phyloP scores from a whole-genome alignment of 2,329 filamentous ascomycete species.

The Anthostomella pinea region DNA sequence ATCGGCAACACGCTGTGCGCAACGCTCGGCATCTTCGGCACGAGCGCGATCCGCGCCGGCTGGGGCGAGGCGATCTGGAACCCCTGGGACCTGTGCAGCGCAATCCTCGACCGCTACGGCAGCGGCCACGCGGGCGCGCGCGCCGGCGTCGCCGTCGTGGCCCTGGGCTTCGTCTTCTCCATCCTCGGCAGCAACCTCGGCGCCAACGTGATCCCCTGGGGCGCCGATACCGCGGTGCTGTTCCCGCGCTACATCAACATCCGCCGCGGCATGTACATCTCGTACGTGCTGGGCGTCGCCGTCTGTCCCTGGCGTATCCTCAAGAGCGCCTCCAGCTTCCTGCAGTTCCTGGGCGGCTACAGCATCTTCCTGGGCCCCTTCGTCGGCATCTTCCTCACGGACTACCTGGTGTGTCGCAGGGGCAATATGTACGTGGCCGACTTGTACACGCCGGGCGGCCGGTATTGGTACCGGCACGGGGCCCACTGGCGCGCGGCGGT shows the following conservation, averaged over 20 bases:
- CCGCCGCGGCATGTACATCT: conserved; percentile 9
- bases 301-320: conserved; percentile 20
- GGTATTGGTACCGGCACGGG: conserved; percentile 14
- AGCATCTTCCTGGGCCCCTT: conserved; percentile 17
- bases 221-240: conserved; percentile 7
- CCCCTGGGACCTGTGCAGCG: conserved; percentile 1
- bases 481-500: conserved; percentile 12
- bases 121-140: neutral
- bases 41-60: conserved; percentile 1
- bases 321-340: conserved; percentile 9
- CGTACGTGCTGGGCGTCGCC: conserved; percentile 4
- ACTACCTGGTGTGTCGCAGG: conserved; percentile 12
- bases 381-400: conserved; percentile 10
- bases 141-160: conserved; percentile 4
- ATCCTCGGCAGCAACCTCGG: conserved; percentile 2
- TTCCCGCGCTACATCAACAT: conserved; percentile 9
- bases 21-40: conserved; percentile 7
- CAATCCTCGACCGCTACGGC: conserved; percentile 1
- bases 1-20: conserved; percentile 9
- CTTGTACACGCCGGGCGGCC: conserved; percentile 7
- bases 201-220: conserved; percentile 10
- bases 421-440: conserved; percentile 11
- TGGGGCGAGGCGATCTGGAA: conserved; percentile 5
- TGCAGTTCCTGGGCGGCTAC: conserved; percentile 8
- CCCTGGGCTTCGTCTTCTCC: conserved; percentile 4